Evolutionary conservation across 1,139 yeast genomes (phyloP), one percentile per base, ranked within the genome.

Genomic region (Yamadazyma kanchanaburiensis): DNA sequence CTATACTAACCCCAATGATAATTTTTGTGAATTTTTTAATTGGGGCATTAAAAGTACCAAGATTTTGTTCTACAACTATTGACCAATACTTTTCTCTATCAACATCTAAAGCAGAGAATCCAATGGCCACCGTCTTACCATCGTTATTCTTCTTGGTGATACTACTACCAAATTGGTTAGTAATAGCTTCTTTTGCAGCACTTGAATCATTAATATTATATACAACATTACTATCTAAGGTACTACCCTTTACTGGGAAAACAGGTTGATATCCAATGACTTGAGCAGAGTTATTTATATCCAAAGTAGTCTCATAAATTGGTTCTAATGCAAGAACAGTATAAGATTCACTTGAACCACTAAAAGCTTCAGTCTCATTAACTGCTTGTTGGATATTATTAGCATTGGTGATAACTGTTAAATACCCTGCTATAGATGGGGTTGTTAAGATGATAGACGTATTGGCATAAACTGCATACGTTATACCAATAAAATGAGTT

Each of bases 1-100:
- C 95, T 24, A 86, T 61, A 14, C 85, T 87, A 1, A 85, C 80
- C 3, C 94, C 95, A 28, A 82, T 72, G 35, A 86, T 80, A 31
- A 86, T 82, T 39, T 76, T 76, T 4, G 82, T 70, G 27, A 88
- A 59, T 38, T 68, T 71, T 16, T 67, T 56, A 4, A 83, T 73
- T 0, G 95, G 94, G 2, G 66, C 72, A 49, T 77, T 65, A 45
- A 87, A 86, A 1, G 58, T 69, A 1, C 68, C 48, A 39, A 74
- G 70, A 1, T 71, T 60, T 48, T 87, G 94, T 39, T 82, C 81
- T 6, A 88, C 77, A 0, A 80, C 58, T 2, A 89, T 77, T n/a
- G 78, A 71, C 97, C 97, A 89, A n/a, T 37, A 42, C n/a, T 64
- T 61, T 1, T 64, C 66, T 22, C 68, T 53, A 18, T 60, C 58